Percentiles rank a stretch among this genome's conserved stretches.
These are phyloP conservation scores for Lasiosphaeria miniovina DNA, from an alignment of 495 filamentous ascomycete species.

Conservation along the genomic window DNA sequence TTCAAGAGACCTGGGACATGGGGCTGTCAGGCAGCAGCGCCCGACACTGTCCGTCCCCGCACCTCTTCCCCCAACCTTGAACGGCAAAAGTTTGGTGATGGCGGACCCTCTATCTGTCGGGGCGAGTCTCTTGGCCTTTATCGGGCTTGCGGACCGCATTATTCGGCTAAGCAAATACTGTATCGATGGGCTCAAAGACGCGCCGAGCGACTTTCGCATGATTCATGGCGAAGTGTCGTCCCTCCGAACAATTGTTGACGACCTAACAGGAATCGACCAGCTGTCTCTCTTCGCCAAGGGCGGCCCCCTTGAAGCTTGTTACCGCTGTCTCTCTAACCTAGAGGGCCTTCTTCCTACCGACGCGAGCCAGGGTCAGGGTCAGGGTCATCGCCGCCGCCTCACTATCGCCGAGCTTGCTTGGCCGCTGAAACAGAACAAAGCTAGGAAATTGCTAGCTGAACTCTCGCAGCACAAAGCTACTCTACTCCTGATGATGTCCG, in stretches of 20 bases:
- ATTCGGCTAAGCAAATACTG: neutral
- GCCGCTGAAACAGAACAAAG: conserved; percentile 27
- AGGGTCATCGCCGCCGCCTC: neutral
- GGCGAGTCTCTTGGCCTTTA: neutral
- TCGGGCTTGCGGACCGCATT: neutral
- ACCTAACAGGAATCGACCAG: neutral
- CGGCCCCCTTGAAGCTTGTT: neutral
- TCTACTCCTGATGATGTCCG: conserved; percentile 8
- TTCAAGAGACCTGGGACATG: too few relatives aligned
- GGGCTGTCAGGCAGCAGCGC: too few relatives aligned
- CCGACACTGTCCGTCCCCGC: too few relatives aligned
- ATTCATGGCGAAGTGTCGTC: conserved; percentile 13
- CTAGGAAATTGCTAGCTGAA: conserved; percentile 22
- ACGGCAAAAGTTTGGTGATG: neutral
- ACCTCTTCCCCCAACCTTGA: too few relatives aligned
- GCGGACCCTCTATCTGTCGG: neutral
- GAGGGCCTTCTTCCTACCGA: neutral
- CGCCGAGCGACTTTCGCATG: conserved; percentile 12
- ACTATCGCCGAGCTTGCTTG: conserved; percentile 19
- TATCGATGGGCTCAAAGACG: neutral
- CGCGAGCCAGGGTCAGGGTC: neutral
- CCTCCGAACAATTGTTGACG: conserved; percentile 8
- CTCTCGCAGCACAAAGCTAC: conserved; percentile 28
- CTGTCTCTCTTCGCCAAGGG: neutral
- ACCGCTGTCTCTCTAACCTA: neutral